Percentiles rank a stretch among this genome's conserved stretches.
These are phyloP conservation scores for Apophysomyces elegans DNA, from an alignment of 371 early-diverging fungal genomes.

Conservation along the genomic window DNA sequence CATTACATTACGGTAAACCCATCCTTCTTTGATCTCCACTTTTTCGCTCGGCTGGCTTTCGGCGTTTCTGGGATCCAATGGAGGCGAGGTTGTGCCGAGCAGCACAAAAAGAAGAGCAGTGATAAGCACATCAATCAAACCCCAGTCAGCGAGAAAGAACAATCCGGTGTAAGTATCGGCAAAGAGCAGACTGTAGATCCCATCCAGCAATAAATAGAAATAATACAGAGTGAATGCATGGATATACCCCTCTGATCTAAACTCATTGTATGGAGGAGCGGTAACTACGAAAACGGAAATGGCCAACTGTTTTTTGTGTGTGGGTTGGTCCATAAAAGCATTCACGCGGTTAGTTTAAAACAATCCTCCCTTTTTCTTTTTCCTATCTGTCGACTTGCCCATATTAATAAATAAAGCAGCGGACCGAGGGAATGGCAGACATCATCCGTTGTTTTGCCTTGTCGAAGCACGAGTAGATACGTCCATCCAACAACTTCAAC, in stretches of 20 bases:
- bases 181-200: background rate
- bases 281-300: background rate
- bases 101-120: constrained; percentile 6
- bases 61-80: constrained; percentile 37
- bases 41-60: constrained; percentile 25
- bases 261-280: constrained; percentile 3
- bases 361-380: background rate
- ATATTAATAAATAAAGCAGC: background rate
- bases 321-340: too few relatives aligned
- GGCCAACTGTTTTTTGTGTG: background rate
- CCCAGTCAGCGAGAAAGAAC: background rate
- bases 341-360: background rate
- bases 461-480: background rate
- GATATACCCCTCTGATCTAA: background rate
- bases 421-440: background rate
- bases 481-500: constrained; percentile 2
- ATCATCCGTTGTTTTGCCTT: background rate
- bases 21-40: constrained; percentile 32
- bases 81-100: constrained; percentile 30
- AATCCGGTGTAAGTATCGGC: background rate
- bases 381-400: background rate
- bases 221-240: background rate
- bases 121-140: background rate
- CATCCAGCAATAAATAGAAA: background rate
- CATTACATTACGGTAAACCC: constrained; percentile 28